These are phyloP conservation scores for Dendrothele bispora DNA, from an alignment of 768 basidiomycete genomes.

Conservation along the genomic window DNA sequence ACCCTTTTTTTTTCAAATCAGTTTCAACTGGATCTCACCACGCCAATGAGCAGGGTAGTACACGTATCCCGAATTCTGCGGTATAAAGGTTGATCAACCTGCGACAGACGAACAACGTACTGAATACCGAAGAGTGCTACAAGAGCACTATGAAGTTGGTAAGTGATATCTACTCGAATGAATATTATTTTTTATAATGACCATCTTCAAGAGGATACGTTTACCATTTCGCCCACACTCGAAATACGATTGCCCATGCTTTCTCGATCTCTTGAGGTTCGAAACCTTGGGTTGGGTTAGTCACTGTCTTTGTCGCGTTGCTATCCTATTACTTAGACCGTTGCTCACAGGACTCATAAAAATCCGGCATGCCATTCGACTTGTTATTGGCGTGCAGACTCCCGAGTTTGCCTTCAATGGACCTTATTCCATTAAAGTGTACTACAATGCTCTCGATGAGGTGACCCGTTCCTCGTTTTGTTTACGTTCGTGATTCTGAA, in stretches of 20 bases:
- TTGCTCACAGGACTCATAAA: background rate
- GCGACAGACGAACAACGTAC: background rate
- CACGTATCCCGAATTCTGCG: background rate
- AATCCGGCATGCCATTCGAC: too few relatives aligned
- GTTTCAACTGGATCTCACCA: background rate
- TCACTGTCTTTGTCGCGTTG: too few relatives aligned
- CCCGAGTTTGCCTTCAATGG: constrained; percentile 1
- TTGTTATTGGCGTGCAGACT: background rate
- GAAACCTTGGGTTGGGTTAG: too few relatives aligned
- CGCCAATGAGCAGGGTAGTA: too few relatives aligned
- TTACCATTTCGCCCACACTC: too few relatives aligned
- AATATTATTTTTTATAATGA: too few relatives aligned
- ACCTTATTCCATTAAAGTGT: background rate
- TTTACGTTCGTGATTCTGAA: background rate
- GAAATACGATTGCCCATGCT: too few relatives aligned
- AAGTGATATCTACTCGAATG: background rate
- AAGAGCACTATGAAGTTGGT: background rate
- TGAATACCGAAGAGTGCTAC: background rate
- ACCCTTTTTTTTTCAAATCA: background rate
- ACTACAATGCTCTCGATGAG: background rate
- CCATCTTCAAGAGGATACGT: too few relatives aligned
- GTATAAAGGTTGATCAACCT: background rate
- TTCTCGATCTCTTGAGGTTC: too few relatives aligned
- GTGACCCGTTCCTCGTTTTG: background rate
- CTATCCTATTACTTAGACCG: too few relatives aligned